Evolutionary conservation across 495 filamentous ascomycete species (phyloP), one percentile per base, ranked within the genome.

Genomic region (Aspergillus sclerotiicarbonarius): DNA sequence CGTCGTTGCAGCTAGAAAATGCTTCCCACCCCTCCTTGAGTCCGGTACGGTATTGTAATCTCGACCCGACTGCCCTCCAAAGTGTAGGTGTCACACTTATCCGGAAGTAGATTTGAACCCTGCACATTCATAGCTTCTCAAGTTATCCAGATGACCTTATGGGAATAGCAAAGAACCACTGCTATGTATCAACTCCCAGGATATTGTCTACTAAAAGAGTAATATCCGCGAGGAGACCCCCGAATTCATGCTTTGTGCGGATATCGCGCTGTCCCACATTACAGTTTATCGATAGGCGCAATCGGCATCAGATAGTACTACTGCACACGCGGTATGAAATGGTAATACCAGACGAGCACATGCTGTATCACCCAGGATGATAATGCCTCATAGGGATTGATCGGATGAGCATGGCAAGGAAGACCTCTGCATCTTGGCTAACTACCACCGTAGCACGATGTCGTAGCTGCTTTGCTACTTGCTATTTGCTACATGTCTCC

Each of bases 261-360:
- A 57, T 57, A 61, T 57, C 54, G 54, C 54, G 59, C 50, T 57
- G 59, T 61, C 59, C 60, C 54, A 58, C 60, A 52, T 62, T 58
- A 46, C 46, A 46, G 50, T 37, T 55, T 58, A 50, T 29, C 54
- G 54, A 57, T 57, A 62, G 59, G 54, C 59, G 50, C 54, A 51
- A 41, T 49, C 35, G 54, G 50, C 49, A 58, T 47, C 32, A 49
- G 57, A 54, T 56, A 49, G 41, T 29, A 16, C 47, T 49, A 6
- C 16, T 39, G 1, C 15, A 19, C 16, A 16, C 29, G 47, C 25
- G 47, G 47, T 37, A 51, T 29, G 33, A 43, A 57, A 48, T 49
- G 13, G 44, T 39, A 56, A 48, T 49, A 56, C 45, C 54, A 39
- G 33, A 33, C 21, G 41, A 21, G 46, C 54, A 57, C 54, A 57